phyloP scores from a whole-genome alignment of 352 stramenopile genomes.

The Elongisporangium anandrum region DNA sequence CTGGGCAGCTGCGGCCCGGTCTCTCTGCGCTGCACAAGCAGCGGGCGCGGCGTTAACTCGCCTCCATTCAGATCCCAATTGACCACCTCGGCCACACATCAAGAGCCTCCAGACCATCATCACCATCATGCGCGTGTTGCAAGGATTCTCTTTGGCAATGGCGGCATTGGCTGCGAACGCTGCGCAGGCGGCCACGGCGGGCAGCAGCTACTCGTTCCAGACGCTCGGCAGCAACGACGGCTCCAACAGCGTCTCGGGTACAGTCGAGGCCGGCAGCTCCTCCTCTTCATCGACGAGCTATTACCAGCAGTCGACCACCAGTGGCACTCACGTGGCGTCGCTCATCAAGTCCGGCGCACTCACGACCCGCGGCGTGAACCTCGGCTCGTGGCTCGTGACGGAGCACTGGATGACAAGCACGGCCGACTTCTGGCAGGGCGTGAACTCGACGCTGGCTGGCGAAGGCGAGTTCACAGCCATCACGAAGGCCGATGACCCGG shows the following conservation, averaged over 20 bases:
- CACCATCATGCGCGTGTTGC: neutral
- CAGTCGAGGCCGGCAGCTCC: conserved; percentile 4
- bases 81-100: neutral
- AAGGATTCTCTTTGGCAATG: neutral
- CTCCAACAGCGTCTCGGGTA: conserved; percentile 8
- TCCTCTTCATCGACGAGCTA: conserved; percentile 5
- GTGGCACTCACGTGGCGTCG: conserved; percentile 39
- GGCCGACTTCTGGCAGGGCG: conserved; percentile 52
- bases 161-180: neutral
- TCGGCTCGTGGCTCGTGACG: conserved; percentile 72
- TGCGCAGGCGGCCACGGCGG: neutral
- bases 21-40: neutral
- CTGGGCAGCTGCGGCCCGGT: neutral
- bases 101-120: neutral
- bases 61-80: neutral
- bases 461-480: conserved; percentile 67
- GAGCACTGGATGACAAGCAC: conserved; percentile 77
- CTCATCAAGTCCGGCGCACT: conserved; percentile 49
- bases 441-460: conserved; percentile 26
- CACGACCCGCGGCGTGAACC: conserved; percentile 58
- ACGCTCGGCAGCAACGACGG: conserved; percentile 7
- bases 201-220: conserved; percentile 6
- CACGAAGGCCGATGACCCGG: conserved; percentile 22
- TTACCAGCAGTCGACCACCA: neutral
- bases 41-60: neutral